Percentiles rank a stretch among this genome's conserved stretches.
Conservation (phyloP, 2,329 filamentous ascomycete species). For the Clathrospora elynae region DNA sequence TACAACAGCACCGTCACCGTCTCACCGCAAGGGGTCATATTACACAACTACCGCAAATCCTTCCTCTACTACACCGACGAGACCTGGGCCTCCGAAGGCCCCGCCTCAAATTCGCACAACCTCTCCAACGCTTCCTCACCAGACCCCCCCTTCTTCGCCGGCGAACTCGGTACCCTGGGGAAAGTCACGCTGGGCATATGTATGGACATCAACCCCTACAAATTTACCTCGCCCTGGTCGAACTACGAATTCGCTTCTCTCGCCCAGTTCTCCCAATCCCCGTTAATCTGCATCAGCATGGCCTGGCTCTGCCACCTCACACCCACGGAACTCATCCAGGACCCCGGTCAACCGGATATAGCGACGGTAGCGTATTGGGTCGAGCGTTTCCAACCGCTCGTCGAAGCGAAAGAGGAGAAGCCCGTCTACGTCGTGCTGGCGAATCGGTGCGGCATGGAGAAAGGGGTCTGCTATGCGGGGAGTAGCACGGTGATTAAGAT, state of each 20-base stretch:
- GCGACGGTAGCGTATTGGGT: conserved; percentile 79
- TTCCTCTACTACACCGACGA: conserved; percentile 72
- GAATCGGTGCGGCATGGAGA: conserved; percentile 72
- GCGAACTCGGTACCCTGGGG: conserved; percentile 43
- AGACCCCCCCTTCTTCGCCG: conserved; percentile 45
- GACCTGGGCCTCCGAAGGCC: conserved; percentile 64
- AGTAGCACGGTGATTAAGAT: conserved; percentile 74
- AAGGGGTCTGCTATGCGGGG: conserved; percentile 70
- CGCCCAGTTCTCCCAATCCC: conserved; percentile 60
- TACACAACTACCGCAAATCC: conserved; percentile 66
- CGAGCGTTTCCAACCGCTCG: conserved; percentile 67
- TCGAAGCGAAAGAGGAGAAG: conserved; percentile 38
- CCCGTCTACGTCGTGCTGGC: conserved; percentile 73
- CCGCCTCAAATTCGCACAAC: conserved; percentile 27
- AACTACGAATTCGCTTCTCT: conserved; percentile 65
- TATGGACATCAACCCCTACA: conserved; percentile 68
- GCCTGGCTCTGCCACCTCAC: conserved; percentile 70
- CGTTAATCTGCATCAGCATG: conserved; percentile 74
- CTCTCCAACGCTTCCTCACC: conserved; percentile 24
- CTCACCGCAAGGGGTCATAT: conserved; percentile 57
- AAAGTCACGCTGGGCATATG: conserved; percentile 55
- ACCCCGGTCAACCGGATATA: conserved; percentile 65
- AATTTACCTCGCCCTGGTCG: conserved; percentile 62
- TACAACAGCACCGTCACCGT: conserved; percentile 67
- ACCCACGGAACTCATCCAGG: conserved; percentile 55